A percentile compares a stretch with the other conserved stretches of the same genome.
Evolutionary conservation across 495 filamentous ascomycete species (phyloP).

Genomic region (Penicillium dipodomyicola): DNA sequence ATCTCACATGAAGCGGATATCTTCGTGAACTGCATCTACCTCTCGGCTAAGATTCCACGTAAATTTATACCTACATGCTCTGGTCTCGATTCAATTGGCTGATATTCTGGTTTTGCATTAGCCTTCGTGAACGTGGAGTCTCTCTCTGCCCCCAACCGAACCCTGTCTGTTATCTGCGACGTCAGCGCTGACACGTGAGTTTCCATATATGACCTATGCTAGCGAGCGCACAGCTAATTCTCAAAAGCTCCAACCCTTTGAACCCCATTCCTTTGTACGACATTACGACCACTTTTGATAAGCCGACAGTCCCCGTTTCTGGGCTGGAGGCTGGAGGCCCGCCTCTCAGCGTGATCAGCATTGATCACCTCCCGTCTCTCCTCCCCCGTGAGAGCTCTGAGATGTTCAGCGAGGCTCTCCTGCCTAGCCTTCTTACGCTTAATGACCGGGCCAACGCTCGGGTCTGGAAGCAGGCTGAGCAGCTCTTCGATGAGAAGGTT

Average conservation of each 20-base stretch:
- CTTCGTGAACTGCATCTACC: constrained; percentile 93
- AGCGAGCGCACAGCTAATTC: neutral
- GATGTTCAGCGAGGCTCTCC: constrained; percentile 74
- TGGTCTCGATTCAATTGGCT: neutral
- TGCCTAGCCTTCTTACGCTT: constrained; percentile 75
- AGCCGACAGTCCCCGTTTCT: constrained; percentile 74
- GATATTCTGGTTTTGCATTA: neutral
- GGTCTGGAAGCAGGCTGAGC: constrained; percentile 82
- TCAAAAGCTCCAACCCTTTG: constrained; percentile 60
- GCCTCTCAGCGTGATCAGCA: constrained; percentile 74
- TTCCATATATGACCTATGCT: neutral
- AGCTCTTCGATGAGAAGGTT: constrained; percentile 83
- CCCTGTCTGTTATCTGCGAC: constrained; percentile 84
- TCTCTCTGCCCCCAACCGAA: constrained; percentile 64
- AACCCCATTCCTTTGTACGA: constrained; percentile 84
- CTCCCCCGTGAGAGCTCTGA: constrained; percentile 86
- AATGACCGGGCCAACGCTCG: constrained; percentile 67
- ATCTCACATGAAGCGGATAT: constrained; percentile 69
- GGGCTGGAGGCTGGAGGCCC: constrained; percentile 51
- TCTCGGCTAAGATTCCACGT: constrained; percentile 61
- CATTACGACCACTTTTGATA: constrained; percentile 75
- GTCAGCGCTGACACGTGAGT: constrained; percentile 67
- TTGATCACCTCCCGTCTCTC: constrained; percentile 87
- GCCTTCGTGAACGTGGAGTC: constrained; percentile 69
- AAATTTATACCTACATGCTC: neutral